Percentiles rank a stretch among this genome's conserved stretches.
phyloP scores from a whole-genome alignment of 108 stramenopile genomes.

The Chaetoceros tenuissimus region DNA sequence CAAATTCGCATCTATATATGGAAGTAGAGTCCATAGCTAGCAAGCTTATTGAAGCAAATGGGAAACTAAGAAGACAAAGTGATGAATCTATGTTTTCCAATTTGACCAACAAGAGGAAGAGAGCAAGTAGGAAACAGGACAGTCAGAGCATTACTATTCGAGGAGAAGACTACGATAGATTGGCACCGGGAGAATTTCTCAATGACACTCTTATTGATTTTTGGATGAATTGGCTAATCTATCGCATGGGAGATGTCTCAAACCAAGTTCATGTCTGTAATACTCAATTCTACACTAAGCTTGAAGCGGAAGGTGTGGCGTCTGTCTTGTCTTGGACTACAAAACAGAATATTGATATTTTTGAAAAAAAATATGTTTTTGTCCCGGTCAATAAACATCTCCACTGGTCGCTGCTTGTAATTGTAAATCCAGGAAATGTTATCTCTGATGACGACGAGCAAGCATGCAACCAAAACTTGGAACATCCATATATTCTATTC shows the following conservation, averaged over 20 bases:
- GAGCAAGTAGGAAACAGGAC: constrained; percentile 1
- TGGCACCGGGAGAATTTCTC: constrained; percentile 59
- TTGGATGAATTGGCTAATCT: constrained; percentile 80
- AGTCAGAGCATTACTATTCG: constrained; percentile 49
- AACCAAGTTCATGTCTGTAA: constrained; percentile 62
- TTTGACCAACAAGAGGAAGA: not conserved
- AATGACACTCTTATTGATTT: constrained; percentile 87
- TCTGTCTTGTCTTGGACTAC: constrained; percentile 74
- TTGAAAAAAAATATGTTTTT: constrained; percentile 81
- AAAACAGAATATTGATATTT: constrained; percentile 78
- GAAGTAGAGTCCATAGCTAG: constrained; percentile 27
- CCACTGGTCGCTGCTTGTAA: constrained; percentile 94
- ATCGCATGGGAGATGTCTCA: not conserved
- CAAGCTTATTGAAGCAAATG: constrained; percentile 20
- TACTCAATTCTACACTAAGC: constrained; percentile 78
- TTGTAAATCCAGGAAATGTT: constrained; percentile 81
- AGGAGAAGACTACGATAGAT: constrained; percentile 48
- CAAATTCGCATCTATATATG: constrained; percentile 44
- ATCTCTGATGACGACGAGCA: constrained; percentile 5
- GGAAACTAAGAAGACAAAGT: not conserved
- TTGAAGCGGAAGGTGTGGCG: constrained; percentile 41
- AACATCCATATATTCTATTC: constrained; percentile 54
- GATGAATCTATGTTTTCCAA: not conserved
- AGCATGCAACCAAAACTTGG: constrained; percentile 1
- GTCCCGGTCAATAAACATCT: constrained; percentile 87